A percentile compares a stretch with the other conserved stretches of the same genome.
Conservation (phyloP, 2,329 filamentous ascomycete species). For the Fusarium brevicatenulatum region DNA sequence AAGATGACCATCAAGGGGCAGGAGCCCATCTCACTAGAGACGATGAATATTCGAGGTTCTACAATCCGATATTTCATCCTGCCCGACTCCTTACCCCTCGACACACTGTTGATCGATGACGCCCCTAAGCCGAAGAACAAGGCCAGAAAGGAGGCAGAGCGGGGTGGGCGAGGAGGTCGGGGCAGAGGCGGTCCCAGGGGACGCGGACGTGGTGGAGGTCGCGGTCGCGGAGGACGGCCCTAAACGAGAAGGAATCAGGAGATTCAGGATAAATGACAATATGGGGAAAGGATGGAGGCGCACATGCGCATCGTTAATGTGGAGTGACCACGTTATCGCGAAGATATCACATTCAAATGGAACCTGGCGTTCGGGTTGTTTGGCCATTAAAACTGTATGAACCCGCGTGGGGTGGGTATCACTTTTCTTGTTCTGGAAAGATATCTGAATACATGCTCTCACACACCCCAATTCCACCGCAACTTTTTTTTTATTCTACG, state of each 20-base stretch:
- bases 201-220: slow-evolving; percentile 60
- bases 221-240: slow-evolving; percentile 51
- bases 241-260: slow-evolving; percentile 5
- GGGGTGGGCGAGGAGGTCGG: slow-evolving; percentile 63
- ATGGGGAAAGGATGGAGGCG: slow-evolving; percentile 19
- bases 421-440: slow-evolving; percentile 45
- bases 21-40: slow-evolving; percentile 87
- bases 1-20: slow-evolving; percentile 95
- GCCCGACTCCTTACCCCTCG: slow-evolving; percentile 92
- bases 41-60: slow-evolving; percentile 95
- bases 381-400: slow-evolving; percentile 46
- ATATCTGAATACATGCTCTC: slow-evolving; percentile 47
- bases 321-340: slow-evolving; percentile 35
- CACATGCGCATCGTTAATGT: slow-evolving; percentile 22
- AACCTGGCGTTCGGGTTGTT: slow-evolving; percentile 51
- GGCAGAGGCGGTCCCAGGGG: slow-evolving; percentile 66
- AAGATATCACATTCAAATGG: slow-evolving; percentile 45
- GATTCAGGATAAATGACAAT: background rate
- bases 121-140: slow-evolving; percentile 99
- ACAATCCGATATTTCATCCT: slow-evolving; percentile 98
- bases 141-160: slow-evolving; percentile 87
- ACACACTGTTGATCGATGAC: slow-evolving; percentile 96
- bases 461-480: slow-evolving; percentile 31
- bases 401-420: slow-evolving; percentile 44
- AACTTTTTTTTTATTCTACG: background rate